Base-by-base conservation (phyloP, 2,329 filamentous ascomycete genomes). In the Cladosporium halotolerans region DNA sequence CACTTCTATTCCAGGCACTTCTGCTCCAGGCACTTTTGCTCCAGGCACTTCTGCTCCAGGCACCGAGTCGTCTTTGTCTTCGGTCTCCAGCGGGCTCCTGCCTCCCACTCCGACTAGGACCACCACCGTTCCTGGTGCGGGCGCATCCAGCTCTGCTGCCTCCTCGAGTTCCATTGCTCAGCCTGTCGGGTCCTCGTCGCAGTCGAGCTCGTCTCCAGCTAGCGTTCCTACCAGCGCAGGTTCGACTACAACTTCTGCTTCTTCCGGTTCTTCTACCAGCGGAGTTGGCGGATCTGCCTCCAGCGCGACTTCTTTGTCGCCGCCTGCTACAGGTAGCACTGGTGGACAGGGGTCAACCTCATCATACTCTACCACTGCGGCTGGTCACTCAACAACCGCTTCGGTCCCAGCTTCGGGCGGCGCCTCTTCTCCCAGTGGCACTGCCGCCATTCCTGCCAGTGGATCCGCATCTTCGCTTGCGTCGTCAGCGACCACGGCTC, bases 41-140 rank as follows among this genome's bases (percentile, higher is more conserved):
- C 32, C 41, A 14, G 33, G 14, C 19, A 16, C 9, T 7, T 39
- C 39, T 14, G 14, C 46, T 14, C 43, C 55, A 33, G 44, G 32
- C 43, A 48, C 6, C 6, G 41, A 31, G 8, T 32, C 49, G 2
- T 42, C 45, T 19, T 18, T 45, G 5, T 52, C 56, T 32, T 50
- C 49, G 32, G 55, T 49, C 14, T 48, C 52, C 16, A 45, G 23
- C 13, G 42, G 46, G 36, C 45, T 43, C 44, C 43, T 53, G 43
- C 49, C 55, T 5, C 47, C 38, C 31, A 38, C 42, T 23, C 53
- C 47, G 11, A 52, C 48, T 8, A 50, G 52, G 33, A 45, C 32
- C 18, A 4, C 18, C 40, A 43, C 52, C 38, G 33, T 33, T 28
- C 14, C 14, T 28, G 45, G 18, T n/a, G 18, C 45, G 23, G 19